Evolutionary conservation across 176 grass and related monocot genomes (phyloP).

Genomic region (Chrysopogon serrulatus): DNA sequence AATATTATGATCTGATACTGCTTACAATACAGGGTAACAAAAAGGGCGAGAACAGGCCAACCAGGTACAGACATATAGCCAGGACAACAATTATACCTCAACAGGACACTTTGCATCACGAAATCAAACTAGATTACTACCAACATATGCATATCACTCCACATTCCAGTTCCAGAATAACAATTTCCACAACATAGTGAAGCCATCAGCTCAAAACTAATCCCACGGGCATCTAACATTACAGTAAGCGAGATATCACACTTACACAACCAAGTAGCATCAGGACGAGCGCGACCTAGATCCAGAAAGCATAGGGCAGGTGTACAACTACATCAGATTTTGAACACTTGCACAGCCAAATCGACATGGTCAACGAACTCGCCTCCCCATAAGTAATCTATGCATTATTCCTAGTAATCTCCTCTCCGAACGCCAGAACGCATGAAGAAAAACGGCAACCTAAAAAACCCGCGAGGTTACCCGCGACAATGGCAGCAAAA

Average conservation of each 20-base stretch:
- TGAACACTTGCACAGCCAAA: background rate
- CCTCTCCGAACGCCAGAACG: background rate
- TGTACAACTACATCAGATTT: background rate
- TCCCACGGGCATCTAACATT: background rate
- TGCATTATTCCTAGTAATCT: background rate
- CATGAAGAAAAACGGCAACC: too few relatives aligned
- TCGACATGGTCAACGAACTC: background rate
- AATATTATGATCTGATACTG: background rate
- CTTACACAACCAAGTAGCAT: background rate
- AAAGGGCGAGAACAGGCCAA: background rate
- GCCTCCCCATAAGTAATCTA: background rate
- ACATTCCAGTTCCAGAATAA: background rate
- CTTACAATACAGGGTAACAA: background rate
- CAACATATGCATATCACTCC: background rate
- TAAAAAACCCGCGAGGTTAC: background rate
- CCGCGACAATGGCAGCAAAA: background rate
- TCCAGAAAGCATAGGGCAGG: background rate
- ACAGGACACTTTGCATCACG: background rate
- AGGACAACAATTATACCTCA: background rate
- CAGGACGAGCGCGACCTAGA: background rate
- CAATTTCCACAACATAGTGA: background rate
- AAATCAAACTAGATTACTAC: background rate
- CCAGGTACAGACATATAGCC: constrained; percentile 2
- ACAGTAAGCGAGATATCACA: background rate
- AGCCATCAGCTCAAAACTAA: background rate